Evolutionary conservation across 208 protist genomes (phyloP).

Genomic region (Endotrypanum monterogeii): DNA sequence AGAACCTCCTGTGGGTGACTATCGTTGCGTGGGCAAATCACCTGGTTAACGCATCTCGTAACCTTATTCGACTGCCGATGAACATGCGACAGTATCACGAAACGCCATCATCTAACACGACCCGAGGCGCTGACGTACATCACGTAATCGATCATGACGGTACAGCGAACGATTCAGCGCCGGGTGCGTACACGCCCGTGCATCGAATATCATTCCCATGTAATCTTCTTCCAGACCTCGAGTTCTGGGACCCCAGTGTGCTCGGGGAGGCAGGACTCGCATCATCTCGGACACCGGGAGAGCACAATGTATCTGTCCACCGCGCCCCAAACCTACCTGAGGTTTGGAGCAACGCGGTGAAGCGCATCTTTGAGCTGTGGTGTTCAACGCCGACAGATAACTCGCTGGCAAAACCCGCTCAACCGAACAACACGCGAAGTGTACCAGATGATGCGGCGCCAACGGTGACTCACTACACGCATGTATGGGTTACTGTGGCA

Average conservation of each 20-base stretch:
- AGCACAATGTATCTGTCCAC: background rate
- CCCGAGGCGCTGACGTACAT: background rate
- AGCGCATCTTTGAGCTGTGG: constrained; percentile 23
- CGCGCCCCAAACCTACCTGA: constrained; percentile 14
- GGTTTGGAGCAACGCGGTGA: constrained; percentile 26
- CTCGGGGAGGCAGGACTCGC: background rate
- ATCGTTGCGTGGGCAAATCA: constrained; percentile 55
- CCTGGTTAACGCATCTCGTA: constrained; percentile 42
- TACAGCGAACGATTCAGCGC: background rate
- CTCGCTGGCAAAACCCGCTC: background rate
- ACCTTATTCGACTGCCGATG: constrained; percentile 26
- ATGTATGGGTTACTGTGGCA: constrained; percentile 30
- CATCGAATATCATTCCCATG: constrained; percentile 13
- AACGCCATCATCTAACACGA: background rate
- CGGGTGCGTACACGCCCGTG: background rate
- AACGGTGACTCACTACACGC: constrained; percentile 8
- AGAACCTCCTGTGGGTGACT: constrained; percentile 44
- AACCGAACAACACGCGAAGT: background rate
- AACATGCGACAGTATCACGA: background rate
- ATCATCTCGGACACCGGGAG: background rate
- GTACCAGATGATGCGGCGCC: background rate
- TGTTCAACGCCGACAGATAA: background rate
- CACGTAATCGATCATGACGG: background rate
- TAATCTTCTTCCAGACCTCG: constrained; percentile 14
- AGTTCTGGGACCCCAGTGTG: constrained; percentile 26